A percentile compares a stretch with the other conserved stretches of the same genome.
phyloP scores from a whole-genome alignment of 2,329 filamentous ascomycete genomes.

The Xylariomycetidae sp. region DNA sequence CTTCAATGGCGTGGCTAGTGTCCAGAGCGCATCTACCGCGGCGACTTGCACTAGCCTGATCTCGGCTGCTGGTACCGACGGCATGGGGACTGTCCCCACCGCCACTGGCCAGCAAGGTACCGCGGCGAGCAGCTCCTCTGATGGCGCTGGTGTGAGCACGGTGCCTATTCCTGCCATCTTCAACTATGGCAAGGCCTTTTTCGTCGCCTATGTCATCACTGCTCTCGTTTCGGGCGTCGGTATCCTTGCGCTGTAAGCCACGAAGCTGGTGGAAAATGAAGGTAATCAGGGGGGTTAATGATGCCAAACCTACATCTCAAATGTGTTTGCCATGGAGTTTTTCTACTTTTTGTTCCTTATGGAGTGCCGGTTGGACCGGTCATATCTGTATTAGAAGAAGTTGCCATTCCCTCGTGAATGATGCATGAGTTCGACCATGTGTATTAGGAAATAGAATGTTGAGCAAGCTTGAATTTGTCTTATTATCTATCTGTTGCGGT shows the following conservation, averaged over 20 bases:
- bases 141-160: conserved; percentile 38
- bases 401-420: too few relatives aligned
- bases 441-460: too few relatives aligned
- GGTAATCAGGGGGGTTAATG: too few relatives aligned
- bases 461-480: too few relatives aligned
- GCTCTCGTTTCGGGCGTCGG: conserved; percentile 47
- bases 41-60: conserved; percentile 56
- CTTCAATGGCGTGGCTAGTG: conserved; percentile 63
- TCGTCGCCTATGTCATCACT: conserved; percentile 44
- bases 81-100: conserved; percentile 50
- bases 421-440: too few relatives aligned
- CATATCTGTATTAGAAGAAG: too few relatives aligned
- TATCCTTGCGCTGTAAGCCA: conserved; percentile 53
- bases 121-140: conserved; percentile 35
- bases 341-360: too few relatives aligned
- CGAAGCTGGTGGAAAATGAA: too few relatives aligned
- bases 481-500: too few relatives aligned
- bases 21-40: conserved; percentile 41
- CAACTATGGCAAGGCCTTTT: conserved; percentile 26
- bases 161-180: conserved; percentile 28
- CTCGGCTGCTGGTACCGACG: conserved; percentile 57
- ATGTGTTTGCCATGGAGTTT: too few relatives aligned
- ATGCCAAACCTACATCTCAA: too few relatives aligned
- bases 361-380: too few relatives aligned
- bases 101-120: conserved; percentile 35